A percentile compares a stretch with the other conserved stretches of the same genome.
phyloP scores from a whole-genome alignment of 768 basidiomycete species.

The Lactarius hengduanensis region DNA sequence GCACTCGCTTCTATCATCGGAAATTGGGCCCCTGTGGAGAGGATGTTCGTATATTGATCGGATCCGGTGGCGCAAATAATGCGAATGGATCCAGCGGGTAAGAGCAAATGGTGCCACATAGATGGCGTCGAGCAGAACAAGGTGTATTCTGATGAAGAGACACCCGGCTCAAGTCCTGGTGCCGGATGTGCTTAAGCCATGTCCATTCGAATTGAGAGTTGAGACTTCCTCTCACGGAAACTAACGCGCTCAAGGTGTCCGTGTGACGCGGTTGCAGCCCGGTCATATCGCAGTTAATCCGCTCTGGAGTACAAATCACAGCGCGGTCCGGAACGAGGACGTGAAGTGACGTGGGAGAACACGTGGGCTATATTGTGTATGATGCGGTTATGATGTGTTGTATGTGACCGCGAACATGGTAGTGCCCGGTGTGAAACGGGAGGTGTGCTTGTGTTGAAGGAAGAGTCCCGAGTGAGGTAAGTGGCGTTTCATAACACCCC shows the following conservation, averaged over 20 bases:
- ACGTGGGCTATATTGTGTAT: neutral
- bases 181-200: neutral
- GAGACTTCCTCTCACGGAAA: neutral
- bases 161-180: neutral
- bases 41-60: neutral
- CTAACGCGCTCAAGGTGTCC: neutral
- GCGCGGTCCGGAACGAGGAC: neutral
- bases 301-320: neutral
- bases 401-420: neutral
- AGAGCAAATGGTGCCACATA: neutral
- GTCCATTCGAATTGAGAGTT: neutral
- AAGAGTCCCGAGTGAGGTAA: neutral
- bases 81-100: neutral
- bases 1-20: conserved; percentile 2
- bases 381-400: neutral
- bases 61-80: neutral
- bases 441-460: neutral
- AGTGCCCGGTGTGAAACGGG: neutral
- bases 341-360: conserved; percentile 1
- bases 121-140: neutral
- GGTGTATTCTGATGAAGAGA: neutral
- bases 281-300: conserved; percentile 2
- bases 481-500: neutral
- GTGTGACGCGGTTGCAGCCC: conserved; percentile 20
- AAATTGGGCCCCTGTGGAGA: neutral